phyloP scores from a whole-genome alignment of 75 land plant species.

The Selaginella tamariscina region DNA sequence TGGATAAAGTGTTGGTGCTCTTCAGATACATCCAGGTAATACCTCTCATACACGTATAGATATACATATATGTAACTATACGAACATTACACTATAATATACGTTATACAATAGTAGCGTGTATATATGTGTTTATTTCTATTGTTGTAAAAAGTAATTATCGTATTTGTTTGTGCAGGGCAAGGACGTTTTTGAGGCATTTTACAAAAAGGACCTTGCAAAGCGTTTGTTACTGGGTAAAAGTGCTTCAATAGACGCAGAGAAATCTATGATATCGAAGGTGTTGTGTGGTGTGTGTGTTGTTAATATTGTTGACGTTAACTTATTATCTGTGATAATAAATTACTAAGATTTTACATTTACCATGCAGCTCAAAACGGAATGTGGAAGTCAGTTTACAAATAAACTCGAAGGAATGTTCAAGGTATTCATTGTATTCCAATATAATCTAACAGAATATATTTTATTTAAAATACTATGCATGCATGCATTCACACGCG shows the following conservation, averaged over 20 bases:
- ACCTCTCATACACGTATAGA: too few species aligned
- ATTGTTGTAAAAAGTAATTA: too few species aligned
- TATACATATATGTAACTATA: too few species aligned
- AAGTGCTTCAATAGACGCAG: constrained; percentile 99
- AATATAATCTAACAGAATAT: background rate
- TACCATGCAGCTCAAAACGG: constrained; percentile 97
- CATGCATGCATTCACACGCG: background rate
- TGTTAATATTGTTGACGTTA: background rate
- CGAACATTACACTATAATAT: too few species aligned
- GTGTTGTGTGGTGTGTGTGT: constrained; percentile 21
- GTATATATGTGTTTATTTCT: background rate
- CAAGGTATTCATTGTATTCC: constrained; percentile 44
- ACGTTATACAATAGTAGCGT: background rate
- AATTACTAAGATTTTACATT: too few species aligned
- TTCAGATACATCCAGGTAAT: constrained; percentile 91
- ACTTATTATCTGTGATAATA: too few species aligned
- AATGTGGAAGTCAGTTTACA: constrained; percentile 98
- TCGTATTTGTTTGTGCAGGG: constrained; percentile 38
- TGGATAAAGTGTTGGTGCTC: constrained; percentile 89
- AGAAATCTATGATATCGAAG: constrained; percentile 98
- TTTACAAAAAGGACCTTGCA: constrained; percentile 98
- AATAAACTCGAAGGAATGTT: constrained; percentile 99
- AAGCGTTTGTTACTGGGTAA: constrained; percentile 87
- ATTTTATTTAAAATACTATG: background rate
- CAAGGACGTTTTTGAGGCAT: constrained; percentile 98